Evolutionary conservation across 345 rosid genomes (phyloP).

Genomic region (Eucalyptus cladocalyx): DNA sequence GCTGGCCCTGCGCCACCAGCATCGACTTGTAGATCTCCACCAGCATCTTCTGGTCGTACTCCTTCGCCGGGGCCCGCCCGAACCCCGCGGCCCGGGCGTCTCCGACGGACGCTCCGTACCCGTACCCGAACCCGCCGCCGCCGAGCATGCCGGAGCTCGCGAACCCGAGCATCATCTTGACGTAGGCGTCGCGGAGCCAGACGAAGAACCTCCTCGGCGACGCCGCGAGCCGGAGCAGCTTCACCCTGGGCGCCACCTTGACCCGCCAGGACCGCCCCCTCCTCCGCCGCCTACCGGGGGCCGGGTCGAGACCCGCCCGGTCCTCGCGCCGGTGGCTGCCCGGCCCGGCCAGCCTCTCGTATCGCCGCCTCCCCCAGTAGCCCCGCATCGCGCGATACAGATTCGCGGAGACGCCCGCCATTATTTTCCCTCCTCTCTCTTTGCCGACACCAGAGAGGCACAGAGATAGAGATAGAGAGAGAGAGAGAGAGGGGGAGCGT

Average conservation of each 20-base stretch:
- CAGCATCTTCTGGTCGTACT: slow-evolving; percentile 48
- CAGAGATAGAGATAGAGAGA: neutral
- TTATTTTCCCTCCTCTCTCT: neutral
- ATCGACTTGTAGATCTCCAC: slow-evolving; percentile 61
- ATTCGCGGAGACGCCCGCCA: neutral
- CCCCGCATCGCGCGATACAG: slow-evolving; percentile 8
- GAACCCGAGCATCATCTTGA: slow-evolving; percentile 43
- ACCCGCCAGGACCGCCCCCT: slow-evolving; percentile 22
- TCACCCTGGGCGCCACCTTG: slow-evolving; percentile 27
- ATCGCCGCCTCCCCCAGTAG: slow-evolving; percentile 11
- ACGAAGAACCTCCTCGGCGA: slow-evolving; percentile 23
- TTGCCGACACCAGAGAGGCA: neutral
- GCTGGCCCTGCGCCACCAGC: slow-evolving; percentile 30
- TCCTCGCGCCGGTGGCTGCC: neutral
- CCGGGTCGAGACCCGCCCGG: slow-evolving; percentile 6
- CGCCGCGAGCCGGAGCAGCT: neutral
- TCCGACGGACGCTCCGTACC: neutral
- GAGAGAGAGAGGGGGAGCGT: neutral
- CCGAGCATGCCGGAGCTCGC: slow-evolving; percentile 16
- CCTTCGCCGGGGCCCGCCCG: slow-evolving; percentile 19
- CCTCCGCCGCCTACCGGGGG: neutral
- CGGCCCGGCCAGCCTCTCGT: slow-evolving; percentile 7
- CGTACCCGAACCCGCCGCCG: slow-evolving; percentile 11
- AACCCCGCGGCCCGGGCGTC: neutral
- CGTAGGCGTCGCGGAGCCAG: slow-evolving; percentile 51